Percentiles rank a stretch among this genome's conserved stretches.
Evolutionary conservation across 2,329 filamentous ascomycete species (phyloP).

Genomic region (Trichoderma koningiopsis): DNA sequence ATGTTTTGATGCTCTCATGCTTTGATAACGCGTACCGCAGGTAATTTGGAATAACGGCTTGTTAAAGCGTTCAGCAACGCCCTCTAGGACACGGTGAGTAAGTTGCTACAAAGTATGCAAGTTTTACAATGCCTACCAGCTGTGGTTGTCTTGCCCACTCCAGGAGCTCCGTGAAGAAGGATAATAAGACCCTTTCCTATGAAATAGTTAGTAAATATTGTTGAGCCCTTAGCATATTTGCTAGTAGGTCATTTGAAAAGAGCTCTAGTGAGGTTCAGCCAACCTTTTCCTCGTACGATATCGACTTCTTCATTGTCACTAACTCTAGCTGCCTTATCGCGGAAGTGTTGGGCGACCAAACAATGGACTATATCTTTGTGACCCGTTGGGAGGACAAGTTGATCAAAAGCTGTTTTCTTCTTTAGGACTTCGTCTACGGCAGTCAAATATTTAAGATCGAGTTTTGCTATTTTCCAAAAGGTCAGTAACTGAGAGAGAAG

Average conservation of each 20-base stretch:
- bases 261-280: not conserved
- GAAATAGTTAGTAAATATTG: not conserved
- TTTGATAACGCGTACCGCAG: conserved; percentile 1
- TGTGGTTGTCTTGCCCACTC: conserved; percentile 40
- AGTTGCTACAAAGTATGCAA: accelerated
- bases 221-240: not conserved
- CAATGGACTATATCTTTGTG: conserved; percentile 20
- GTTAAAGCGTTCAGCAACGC: conserved; percentile 30
- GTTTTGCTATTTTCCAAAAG: not conserved
- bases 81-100: not conserved
- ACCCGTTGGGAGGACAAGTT: conserved; percentile 31
- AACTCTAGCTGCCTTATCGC: conserved; percentile 29
- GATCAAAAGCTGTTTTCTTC: conserved; percentile 32
- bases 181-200: conserved; percentile 37
- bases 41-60: conserved; percentile 35
- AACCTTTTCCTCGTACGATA: conserved; percentile 16
- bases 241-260: not conserved
- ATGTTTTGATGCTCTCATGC: not conserved
- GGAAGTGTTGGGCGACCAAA: conserved; percentile 18
- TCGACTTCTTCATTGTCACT: conserved; percentile 11
- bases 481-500: not conserved
- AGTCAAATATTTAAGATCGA: conserved; percentile 5
- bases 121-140: conserved; percentile 22
- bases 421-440: not conserved
- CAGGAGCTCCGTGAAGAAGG: conserved; percentile 38